These are phyloP conservation scores for Cyberlindnera saturnus DNA, from an alignment of 805 yeast genomes.

Conservation along the genomic window DNA sequence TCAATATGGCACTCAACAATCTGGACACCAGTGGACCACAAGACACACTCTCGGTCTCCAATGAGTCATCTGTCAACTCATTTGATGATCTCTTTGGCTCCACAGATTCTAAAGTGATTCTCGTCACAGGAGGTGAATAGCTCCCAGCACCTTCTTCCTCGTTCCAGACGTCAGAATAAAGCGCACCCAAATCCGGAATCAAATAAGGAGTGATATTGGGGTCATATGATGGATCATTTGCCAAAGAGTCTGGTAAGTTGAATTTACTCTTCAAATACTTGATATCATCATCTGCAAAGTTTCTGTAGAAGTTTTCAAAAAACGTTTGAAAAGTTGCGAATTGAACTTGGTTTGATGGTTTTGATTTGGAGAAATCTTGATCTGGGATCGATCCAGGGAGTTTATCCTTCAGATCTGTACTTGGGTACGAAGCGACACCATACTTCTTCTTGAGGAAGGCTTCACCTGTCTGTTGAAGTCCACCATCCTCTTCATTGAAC, in stretches of 20 bases:
- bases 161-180: slow-evolving; percentile 80
- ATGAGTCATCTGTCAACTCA: slow-evolving; percentile 47
- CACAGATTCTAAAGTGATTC: slow-evolving; percentile 33
- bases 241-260: slow-evolving; percentile 44
- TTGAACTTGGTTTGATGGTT: slow-evolving; percentile 88
- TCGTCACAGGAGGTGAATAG: slow-evolving; percentile 43
- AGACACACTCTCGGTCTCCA: slow-evolving; percentile 71
- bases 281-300: slow-evolving; percentile 74
- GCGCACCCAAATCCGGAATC: slow-evolving; percentile 81
- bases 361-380: slow-evolving; percentile 75
- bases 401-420: slow-evolving; percentile 61
- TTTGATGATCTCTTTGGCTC: slow-evolving; percentile 57
- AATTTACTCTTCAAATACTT: slow-evolving; percentile 60
- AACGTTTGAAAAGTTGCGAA: slow-evolving; percentile 81
- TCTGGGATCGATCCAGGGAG: slow-evolving; percentile 89
- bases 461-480: slow-evolving; percentile 59
- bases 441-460: slow-evolving; percentile 71
- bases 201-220: slow-evolving; percentile 66
- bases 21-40: slow-evolving; percentile 91
- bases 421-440: slow-evolving; percentile 89
- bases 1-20: slow-evolving; percentile 70
- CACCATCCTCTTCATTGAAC: slow-evolving; percentile 52
- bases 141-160: slow-evolving; percentile 62
- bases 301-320: slow-evolving; percentile 79
- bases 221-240: slow-evolving; percentile 44